A percentile compares a stretch with the other conserved stretches of the same genome.
Conservation (phyloP, 2,329 filamentous ascomycete genomes). For the Emmonsiellopsis sp. region DNA sequence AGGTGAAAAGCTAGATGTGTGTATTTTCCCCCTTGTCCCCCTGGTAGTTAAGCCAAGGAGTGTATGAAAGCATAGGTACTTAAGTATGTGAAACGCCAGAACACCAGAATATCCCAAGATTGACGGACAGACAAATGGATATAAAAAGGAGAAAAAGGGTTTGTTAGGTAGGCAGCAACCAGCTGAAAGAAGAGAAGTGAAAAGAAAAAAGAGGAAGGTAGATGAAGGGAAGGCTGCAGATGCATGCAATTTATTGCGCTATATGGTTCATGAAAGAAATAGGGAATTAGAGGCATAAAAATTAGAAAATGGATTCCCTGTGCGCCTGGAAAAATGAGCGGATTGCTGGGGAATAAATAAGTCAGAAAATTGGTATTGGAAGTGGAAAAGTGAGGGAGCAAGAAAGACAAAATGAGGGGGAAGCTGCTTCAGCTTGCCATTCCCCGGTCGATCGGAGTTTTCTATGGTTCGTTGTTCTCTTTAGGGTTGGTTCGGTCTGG, state of each 20-base stretch:
- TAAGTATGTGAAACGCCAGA: too few relatives aligned
- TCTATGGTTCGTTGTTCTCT: too few relatives aligned
- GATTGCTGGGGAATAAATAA: too few relatives aligned
- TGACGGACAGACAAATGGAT: background rate
- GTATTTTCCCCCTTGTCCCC: too few relatives aligned
- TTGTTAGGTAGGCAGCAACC: too few relatives aligned
- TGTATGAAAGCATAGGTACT: too few relatives aligned
- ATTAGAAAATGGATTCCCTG: too few relatives aligned
- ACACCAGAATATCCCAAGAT: background rate
- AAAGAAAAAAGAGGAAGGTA: background rate
- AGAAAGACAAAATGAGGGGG: background rate
- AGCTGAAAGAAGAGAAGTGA: background rate
- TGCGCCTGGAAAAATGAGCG: background rate
- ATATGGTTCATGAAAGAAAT: background rate
- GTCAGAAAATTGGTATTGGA: background rate
- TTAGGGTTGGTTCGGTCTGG: too few relatives aligned
- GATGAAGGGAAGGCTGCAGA: background rate
- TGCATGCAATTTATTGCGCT: background rate
- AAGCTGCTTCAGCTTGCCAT: too few relatives aligned
- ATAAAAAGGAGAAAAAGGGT: background rate
- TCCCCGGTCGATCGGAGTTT: too few relatives aligned
- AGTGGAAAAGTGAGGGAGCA: background rate
- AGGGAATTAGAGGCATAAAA: background rate
- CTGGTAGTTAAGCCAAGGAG: too few relatives aligned
- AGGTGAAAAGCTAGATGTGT: too few relatives aligned